phyloP scores from a whole-genome alignment of 169 alveolate genomes.

The Perkinsus marinus region DNA sequence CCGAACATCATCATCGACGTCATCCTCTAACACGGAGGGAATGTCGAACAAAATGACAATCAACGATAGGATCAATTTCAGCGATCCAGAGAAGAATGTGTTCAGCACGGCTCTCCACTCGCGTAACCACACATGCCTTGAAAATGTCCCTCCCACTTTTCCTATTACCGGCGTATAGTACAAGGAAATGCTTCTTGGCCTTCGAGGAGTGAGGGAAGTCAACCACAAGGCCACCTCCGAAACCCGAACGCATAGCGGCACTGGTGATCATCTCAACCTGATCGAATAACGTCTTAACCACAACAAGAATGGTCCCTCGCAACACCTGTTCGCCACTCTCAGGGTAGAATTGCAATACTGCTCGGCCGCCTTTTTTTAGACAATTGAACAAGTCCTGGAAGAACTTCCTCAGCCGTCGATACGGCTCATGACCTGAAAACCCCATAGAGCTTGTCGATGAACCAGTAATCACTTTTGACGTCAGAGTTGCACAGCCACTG shows the following conservation, averaged over 20 bases:
- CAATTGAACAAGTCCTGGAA: conserved; percentile 65
- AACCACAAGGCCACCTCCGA: conserved; percentile 79
- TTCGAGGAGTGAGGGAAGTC: conserved; percentile 83
- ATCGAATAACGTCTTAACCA: conserved; percentile 15
- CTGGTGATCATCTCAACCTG: conserved; percentile 75
- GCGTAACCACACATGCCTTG: too few species aligned
- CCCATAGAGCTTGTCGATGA: background rate
- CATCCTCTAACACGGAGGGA: too few species aligned
- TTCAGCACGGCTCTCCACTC: too few species aligned
- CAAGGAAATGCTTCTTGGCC: conserved; percentile 66
- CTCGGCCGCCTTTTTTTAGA: conserved; percentile 69
- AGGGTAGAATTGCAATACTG: conserved; percentile 78
- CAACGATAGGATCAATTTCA: too few species aligned
- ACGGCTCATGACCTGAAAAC: conserved; percentile 50
- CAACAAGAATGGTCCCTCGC: too few species aligned
- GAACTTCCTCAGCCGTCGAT: conserved; percentile 56
- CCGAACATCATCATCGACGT: too few species aligned
- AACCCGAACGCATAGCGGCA: conserved; percentile 72
- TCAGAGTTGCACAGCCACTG: conserved; percentile 87
- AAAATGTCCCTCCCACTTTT: too few species aligned
- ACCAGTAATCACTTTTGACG: conserved; percentile 16
- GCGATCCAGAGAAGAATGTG: too few species aligned
- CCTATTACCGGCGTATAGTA: background rate
- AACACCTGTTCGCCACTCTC: conserved; percentile 43
- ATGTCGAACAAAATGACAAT: too few species aligned